These are phyloP conservation scores for Afroboletus lepidellus DNA, from an alignment of 1,284 basidiomycete genomes.

Conservation along the genomic window DNA sequence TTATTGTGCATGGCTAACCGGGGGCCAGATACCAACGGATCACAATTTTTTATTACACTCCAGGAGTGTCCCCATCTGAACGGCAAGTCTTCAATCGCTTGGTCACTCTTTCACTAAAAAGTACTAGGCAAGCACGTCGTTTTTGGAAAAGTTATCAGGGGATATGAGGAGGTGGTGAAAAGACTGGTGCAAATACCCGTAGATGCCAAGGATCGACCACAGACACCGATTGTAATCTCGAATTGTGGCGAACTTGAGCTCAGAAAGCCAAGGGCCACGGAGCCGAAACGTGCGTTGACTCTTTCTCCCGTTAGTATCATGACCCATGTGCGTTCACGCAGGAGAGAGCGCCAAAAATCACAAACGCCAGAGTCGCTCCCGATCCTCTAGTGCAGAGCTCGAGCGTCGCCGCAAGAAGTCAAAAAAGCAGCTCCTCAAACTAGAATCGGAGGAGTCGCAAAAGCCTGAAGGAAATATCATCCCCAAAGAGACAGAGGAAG, in stretches of 20 bases:
- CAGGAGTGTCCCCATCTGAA: slow-evolving; percentile 70
- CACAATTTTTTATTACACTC: slow-evolving; percentile 84
- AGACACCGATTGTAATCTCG: slow-evolving; percentile 67
- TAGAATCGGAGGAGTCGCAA: slow-evolving; percentile 17
- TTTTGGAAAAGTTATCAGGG: slow-evolving; percentile 65
- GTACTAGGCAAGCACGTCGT: slow-evolving; percentile 74
- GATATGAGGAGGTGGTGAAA: slow-evolving; percentile 59
- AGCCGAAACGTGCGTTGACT: slow-evolving; percentile 18
- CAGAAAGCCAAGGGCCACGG: slow-evolving; percentile 36
- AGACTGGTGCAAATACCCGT: slow-evolving; percentile 56
- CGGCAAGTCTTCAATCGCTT: slow-evolving; percentile 35
- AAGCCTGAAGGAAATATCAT: slow-evolving; percentile 8
- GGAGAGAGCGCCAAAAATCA: slow-evolving; percentile 21
- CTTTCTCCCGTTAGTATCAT: background rate
- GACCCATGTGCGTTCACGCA: background rate
- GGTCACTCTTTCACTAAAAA: slow-evolving; percentile 15
- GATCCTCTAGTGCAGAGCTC: slow-evolving; percentile 29
- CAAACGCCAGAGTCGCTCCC: slow-evolving; percentile 35
- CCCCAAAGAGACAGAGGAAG: slow-evolving; percentile 50
- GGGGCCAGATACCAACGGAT: slow-evolving; percentile 77
- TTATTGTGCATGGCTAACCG: slow-evolving; percentile 83
- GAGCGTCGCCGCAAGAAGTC: slow-evolving; percentile 35
- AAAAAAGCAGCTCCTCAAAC: slow-evolving; percentile 17
- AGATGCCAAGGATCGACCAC: slow-evolving; percentile 71
- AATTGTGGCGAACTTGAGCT: slow-evolving; percentile 87